Evolutionary conservation across 176 grass and related monocot species (phyloP).

Genomic region (Carex scoparia): DNA sequence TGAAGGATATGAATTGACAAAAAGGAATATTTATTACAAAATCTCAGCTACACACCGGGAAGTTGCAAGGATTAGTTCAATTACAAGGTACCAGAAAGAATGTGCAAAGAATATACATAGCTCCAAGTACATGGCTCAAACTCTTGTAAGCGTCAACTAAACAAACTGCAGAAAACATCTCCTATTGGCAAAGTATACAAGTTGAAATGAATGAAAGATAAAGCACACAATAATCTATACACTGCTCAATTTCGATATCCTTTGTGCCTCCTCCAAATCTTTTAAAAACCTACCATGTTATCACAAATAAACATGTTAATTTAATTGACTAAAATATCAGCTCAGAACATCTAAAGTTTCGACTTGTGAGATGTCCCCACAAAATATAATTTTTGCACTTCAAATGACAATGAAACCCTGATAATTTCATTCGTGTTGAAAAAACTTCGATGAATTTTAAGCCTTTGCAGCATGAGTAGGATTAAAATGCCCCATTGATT

Average conservation of each 20-base stretch:
- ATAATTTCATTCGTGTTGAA: not conserved
- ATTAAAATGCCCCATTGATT: no score
- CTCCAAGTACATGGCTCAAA: not conserved
- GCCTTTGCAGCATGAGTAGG: not conserved
- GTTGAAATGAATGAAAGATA: not conserved
- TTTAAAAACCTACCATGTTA: slow-evolving; percentile 71
- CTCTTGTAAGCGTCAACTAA: not conserved
- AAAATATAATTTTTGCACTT: not conserved
- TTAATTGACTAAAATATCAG: not conserved
- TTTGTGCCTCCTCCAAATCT: slow-evolving; percentile 88
- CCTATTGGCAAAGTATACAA: slow-evolving; percentile 17
- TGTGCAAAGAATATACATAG: slow-evolving; percentile 22
- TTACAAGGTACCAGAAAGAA: slow-evolving; percentile 4
- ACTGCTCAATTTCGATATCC: slow-evolving; percentile 65
- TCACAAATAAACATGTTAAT: not conserved
- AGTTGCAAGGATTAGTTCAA: not conserved
- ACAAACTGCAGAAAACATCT: not conserved
- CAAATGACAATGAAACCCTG: not conserved
- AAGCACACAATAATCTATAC: slow-evolving; percentile 36
- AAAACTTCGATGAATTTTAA: not conserved
- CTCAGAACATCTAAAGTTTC: not conserved
- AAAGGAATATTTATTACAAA: not conserved
- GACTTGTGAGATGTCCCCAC: not conserved
- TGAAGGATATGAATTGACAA: not conserved
- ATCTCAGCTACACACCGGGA: slow-evolving; percentile 1